Conservation (phyloP, 2,329 filamentous ascomycete species). For the Penicillium glabrum region DNA sequence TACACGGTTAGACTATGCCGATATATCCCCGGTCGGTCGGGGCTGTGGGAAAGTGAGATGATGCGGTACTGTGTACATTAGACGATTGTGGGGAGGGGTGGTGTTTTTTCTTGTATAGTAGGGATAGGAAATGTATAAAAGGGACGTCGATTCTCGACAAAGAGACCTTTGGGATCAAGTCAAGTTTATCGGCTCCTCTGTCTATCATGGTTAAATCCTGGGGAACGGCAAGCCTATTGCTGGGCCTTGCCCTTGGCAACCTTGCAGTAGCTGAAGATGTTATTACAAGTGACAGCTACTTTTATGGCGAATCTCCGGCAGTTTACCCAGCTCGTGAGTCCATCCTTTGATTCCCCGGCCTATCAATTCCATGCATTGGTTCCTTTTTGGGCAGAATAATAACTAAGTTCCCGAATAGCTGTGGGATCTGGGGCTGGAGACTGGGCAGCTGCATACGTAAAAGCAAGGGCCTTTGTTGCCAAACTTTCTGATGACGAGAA, state of each 20-base stretch:
- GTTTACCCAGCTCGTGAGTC: constrained; percentile 26
- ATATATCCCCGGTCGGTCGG: not conserved
- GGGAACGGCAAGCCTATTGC: not conserved
- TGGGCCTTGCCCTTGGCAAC: not conserved
- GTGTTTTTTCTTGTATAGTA: not conserved
- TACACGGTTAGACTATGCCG: not conserved
- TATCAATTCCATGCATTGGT: not conserved
- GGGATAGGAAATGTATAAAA: not conserved
- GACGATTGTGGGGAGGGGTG: not conserved
- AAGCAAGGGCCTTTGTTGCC: constrained; percentile 40
- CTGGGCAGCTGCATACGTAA: constrained; percentile 37
- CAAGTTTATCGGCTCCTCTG: not conserved
- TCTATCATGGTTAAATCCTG: not conserved
- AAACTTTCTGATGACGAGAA: constrained; percentile 46
- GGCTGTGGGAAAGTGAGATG: not conserved
- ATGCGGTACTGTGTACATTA: not conserved
- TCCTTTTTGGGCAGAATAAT: not conserved
- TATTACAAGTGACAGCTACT: constrained; percentile 7
- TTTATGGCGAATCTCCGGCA: constrained; percentile 22
- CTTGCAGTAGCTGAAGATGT: not conserved
- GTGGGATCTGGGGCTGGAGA: constrained; percentile 28
- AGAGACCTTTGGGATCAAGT: not conserved
- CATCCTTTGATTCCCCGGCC: rapidly evolving
- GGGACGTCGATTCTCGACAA: not conserved
- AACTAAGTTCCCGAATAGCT: constrained; percentile 6